Base-by-base conservation (phyloP, 768 basidiomycete genomes). In the Tremella fuciformis region DNA sequence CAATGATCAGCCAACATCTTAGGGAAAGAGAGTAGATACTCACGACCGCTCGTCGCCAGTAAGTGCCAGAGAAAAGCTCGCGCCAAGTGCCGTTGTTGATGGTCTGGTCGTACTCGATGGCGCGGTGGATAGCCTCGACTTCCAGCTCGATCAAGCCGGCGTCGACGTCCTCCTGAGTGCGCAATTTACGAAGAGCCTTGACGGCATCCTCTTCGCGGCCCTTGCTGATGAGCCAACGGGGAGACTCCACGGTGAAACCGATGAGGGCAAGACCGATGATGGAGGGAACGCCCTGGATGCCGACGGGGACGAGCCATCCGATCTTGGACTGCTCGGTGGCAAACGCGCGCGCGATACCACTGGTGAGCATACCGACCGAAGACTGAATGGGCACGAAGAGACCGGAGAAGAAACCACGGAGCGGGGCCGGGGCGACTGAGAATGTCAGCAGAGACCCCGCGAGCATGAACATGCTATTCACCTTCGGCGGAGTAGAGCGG, bases 201-300 rank as follows among this genome's bases (percentile, higher is more conserved):
- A 62, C 15, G n/a, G 64, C 64, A 24, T 57, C 42, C 39, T 66
- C 64, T 18, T 49, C 41, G 24, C 55, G 13, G 4, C 58, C 58
- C 29, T 77, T 74, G 55, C 73, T 76, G 57, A 80, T 67, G 46
- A 76, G 62, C 77, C 76, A 80, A 34, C 76, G 63, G 1, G 75
- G 75, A 1, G 65, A 68, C 52, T 72, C 72, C 13, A 67, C 66
- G 42, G 42, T 46, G 22, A 46, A 22, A 46, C n/a, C n/a, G 22
- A 46, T 22, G 42, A 46, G 18, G 41, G 46, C 58, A 29, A 65
- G 39, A 18, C 51, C 34, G 37, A 58, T 47, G 24, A 62, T 13
- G 3, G 60, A 63, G 21, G 70, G 66, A 51, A 65, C 57, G 15
- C 51, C 60, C 44, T 54, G 69, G 3, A 75, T 67, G 18, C 71